These are phyloP conservation scores for Pichia pseudocactophila DNA, from an alignment of 805 yeast species.

Conservation along the genomic window DNA sequence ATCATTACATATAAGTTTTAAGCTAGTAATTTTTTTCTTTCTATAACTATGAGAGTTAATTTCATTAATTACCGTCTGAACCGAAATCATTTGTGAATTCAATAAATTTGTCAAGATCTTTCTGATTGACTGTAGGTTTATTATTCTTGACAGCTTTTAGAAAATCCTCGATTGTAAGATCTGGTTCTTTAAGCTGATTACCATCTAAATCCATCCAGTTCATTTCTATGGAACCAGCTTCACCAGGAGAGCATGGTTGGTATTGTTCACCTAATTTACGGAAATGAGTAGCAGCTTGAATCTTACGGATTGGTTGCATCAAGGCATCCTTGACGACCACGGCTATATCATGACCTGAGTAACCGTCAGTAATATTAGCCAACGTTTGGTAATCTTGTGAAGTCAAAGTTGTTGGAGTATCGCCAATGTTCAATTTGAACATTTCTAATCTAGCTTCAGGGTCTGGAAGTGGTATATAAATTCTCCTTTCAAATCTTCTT, in stretches of 20 bases:
- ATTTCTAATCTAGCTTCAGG: conserved; percentile 83
- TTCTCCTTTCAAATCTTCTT: conserved; percentile 91
- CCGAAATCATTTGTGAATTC: conserved; percentile 94
- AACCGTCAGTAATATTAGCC: conserved; percentile 93
- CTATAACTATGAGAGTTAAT: no score
- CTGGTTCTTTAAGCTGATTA: conserved; percentile 86
- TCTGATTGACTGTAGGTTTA: conserved; percentile 88
- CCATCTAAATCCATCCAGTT: conserved; percentile 89
- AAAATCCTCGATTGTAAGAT: conserved; percentile 82
- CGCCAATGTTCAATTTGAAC: conserved; percentile 91
- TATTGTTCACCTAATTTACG: conserved; percentile 48
- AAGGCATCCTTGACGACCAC: conserved; percentile 95
- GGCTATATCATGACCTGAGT: conserved; percentile 95
- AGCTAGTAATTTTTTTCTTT: no score
- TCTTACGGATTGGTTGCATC: conserved; percentile 95
- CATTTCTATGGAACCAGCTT: conserved; percentile 73
- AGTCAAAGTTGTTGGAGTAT: conserved; percentile 72
- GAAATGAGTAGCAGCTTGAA: conserved; percentile 94
- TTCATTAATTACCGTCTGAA: conserved; percentile 86
- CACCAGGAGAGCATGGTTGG: conserved; percentile 98
- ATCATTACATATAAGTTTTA: not conserved
- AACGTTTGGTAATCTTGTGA: conserved; percentile 66
- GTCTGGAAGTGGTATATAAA: conserved; percentile 92
- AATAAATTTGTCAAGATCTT: conserved; percentile 72
- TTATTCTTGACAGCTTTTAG: conserved; percentile 84